A percentile compares a stretch with the other conserved stretches of the same genome.
phyloP scores from a whole-genome alignment of 2,329 filamentous ascomycete genomes.

The Phyllosticta citriasiana region DNA sequence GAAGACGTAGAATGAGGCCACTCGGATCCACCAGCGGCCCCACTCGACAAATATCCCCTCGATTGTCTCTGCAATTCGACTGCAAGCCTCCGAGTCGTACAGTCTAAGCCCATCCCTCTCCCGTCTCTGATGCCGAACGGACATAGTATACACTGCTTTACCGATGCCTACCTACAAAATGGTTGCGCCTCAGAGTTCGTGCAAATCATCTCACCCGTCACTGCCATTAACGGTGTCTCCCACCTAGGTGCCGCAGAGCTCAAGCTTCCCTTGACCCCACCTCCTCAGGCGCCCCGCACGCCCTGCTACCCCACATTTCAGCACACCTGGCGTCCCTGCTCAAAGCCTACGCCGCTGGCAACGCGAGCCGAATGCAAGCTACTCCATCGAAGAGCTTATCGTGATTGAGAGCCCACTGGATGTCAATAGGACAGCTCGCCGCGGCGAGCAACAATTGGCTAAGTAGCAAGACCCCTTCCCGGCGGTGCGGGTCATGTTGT shows the following conservation, averaged over 20 bases:
- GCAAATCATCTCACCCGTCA: not conserved
- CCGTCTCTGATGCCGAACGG: not conserved
- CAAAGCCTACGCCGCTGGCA: not conserved
- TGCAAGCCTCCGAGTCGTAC: not conserved
- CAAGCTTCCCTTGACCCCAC: not conserved
- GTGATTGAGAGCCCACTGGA: too few relatives aligned
- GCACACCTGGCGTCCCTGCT: not conserved
- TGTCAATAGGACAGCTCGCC: too few relatives aligned
- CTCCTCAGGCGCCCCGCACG: not conserved
- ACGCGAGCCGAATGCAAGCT: not conserved
- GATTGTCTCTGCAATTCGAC: not conserved
- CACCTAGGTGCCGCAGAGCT: not conserved
- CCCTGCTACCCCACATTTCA: not conserved
- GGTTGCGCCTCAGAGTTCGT: not conserved
- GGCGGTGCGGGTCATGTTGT: not conserved
- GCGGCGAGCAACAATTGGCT: not conserved
- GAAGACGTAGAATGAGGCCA: constrained; percentile 3
- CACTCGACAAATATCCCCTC: not conserved
- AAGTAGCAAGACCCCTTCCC: not conserved
- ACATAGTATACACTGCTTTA: not conserved
- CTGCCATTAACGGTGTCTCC: not conserved
- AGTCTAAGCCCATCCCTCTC: not conserved
- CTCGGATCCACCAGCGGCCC: not conserved
- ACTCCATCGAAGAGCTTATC: not conserved
- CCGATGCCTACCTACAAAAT: not conserved